Conservation (phyloP, 768 basidiomycete species). For the Strobilomyces confusus region DNA sequence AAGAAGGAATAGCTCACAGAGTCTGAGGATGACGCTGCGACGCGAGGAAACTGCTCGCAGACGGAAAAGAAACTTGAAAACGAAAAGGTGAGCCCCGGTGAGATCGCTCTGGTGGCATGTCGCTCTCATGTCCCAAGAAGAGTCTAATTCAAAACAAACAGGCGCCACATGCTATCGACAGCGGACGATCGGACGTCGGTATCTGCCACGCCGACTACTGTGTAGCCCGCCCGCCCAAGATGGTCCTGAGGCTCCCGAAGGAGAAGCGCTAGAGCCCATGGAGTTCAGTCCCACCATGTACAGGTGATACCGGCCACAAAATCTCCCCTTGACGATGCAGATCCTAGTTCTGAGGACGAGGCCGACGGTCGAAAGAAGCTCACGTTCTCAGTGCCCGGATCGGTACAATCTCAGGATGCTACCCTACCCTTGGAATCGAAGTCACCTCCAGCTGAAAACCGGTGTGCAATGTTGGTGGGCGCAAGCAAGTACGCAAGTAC, state of each 20-base stretch:
- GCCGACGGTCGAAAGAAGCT: slow-evolving; percentile 36
- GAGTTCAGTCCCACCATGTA: slow-evolving; percentile 54
- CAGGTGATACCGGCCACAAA: slow-evolving; percentile 64
- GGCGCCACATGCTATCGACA: slow-evolving; percentile 48
- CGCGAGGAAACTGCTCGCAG: slow-evolving; percentile 81
- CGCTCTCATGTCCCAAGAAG: slow-evolving; percentile 52
- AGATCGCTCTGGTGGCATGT: too few species aligned
- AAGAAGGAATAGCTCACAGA: slow-evolving; percentile 65
- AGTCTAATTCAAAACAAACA: slow-evolving; percentile 63
- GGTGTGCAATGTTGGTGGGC: slow-evolving; percentile 57
- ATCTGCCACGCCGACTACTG: slow-evolving; percentile 27
- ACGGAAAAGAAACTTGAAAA: slow-evolving; percentile 17
- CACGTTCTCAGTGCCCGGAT: slow-evolving; percentile 51
- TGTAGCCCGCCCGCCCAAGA: slow-evolving; percentile 27
- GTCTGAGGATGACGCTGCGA: slow-evolving; percentile 65
- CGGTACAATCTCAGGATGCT: slow-evolving; percentile 19
- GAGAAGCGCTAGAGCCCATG: slow-evolving; percentile 38
- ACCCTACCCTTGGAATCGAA: slow-evolving; percentile 7
- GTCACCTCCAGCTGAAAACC: slow-evolving; percentile 9
- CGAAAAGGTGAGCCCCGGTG: slow-evolving; percentile 33
- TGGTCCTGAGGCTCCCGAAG: slow-evolving; percentile 34
- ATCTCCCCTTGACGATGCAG: slow-evolving; percentile 3
- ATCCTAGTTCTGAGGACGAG: slow-evolving; percentile 1
- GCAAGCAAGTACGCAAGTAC: slow-evolving; percentile 54
- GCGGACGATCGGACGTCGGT: slow-evolving; percentile 42